Base-by-base conservation (phyloP, 306 rosid species). In the Ochetophila trinervis region DNA sequence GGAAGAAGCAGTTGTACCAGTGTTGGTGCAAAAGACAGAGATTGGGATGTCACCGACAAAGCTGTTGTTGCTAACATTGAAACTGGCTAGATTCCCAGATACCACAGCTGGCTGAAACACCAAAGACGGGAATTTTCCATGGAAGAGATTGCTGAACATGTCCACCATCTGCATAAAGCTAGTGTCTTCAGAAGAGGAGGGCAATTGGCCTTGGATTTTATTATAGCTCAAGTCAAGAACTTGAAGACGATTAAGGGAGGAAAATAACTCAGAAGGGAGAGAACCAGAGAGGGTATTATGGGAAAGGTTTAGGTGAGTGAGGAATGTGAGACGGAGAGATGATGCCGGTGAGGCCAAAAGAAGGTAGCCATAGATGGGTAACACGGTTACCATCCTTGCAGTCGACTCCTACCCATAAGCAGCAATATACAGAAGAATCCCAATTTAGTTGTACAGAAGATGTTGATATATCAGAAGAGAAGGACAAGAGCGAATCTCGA, bases 21-120 rank as follows among this genome's bases (percentile, higher is more conserved):
- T 72, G 19, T 63, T 71, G n/a, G 34, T 47, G 67, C 96, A 81
- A 64, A 85, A 78, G 18, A 11, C 14, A 17, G 88, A 91, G 68
- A 72, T 19, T 8, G 91, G 88, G 51, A 89, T 74, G 20, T 36
- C 62, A 56, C 99, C 99, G 35, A 63, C 14, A 75, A 93, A 80
- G 72, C 85, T 86, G 76, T 93, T 89, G 78, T 86, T 78, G 67
- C 97, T 90, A 67, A 87, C 88, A 78, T 93, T 93, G 77, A 93
- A 84, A 80, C 75, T 58, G 16, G 72, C 65, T 68, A 88, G 78
- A 63, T 69, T 62, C 54, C 82, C 83, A 27, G 75, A 63, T 30
- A 10, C 37, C 10, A 76, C 84, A 1, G 82, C 52, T 21, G 71
- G 64, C 63, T 70, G 62, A 63, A 86, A 57, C 47, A 87, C 30